A percentile compares a stretch with the other conserved stretches of the same genome.
Conservation (phyloP, 345 rosid species). For the Eucalyptus leucophloia region DNA sequence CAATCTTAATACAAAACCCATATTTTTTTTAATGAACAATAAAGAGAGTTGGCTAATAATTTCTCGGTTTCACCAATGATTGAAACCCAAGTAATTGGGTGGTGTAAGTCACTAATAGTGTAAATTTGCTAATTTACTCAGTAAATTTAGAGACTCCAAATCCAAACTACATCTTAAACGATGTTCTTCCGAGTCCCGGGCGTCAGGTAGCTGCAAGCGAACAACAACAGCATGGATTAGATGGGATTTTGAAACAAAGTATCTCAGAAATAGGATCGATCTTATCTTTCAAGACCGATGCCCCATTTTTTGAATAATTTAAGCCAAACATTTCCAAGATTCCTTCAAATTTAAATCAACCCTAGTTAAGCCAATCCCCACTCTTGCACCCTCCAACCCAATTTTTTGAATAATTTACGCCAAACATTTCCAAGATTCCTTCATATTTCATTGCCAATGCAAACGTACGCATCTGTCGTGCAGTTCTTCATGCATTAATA, state of each 20-base stretch:
- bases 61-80: background rate
- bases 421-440: too few relatives aligned
- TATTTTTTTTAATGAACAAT: background rate
- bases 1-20: background rate
- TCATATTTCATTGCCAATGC: too few relatives aligned
- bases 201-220: background rate
- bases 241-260: background rate
- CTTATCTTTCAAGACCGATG: background rate
- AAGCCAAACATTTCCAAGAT: background rate
- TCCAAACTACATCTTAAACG: background rate
- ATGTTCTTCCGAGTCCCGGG: background rate
- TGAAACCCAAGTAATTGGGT: background rate
- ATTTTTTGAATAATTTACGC: too few relatives aligned
- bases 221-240: background rate
- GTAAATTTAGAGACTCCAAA: background rate
- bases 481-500: too few relatives aligned
- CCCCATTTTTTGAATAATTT: background rate
- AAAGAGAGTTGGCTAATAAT: background rate
- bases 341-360: slow-evolving; percentile 9
- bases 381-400: background rate
- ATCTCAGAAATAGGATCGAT: background rate
- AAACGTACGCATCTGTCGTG: too few relatives aligned
- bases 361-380: background rate
- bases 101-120: background rate
- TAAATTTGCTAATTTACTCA: background rate